Evolutionary conservation across 2,329 filamentous ascomycete species (phyloP), one percentile per base, ranked within the genome.

Genomic region (Amphichorda felina): DNA sequence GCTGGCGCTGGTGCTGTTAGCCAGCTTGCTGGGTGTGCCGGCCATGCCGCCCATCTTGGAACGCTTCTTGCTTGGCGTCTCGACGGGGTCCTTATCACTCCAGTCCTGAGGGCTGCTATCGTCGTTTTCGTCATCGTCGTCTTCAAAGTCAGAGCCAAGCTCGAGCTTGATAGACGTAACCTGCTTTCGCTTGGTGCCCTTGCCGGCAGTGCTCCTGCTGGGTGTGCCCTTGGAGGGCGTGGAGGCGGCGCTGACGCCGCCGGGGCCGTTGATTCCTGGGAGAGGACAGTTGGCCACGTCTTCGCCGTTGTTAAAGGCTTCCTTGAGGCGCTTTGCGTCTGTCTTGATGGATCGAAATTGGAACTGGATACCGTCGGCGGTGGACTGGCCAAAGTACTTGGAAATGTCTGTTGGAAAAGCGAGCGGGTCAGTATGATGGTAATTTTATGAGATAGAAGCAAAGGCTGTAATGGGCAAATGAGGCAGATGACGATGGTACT

Each of bases 351-450:
- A 41, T 1, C 73, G 65, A 46, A 79, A 75, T 45, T 77, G 72
- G 48, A 72, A 79, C 43, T 68, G 64, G n/a, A 78, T 64, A 8
- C 74, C 74, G 15, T 64, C 63, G 1, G 60, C 49, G 0, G 72
- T 79, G 4, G 68, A 73, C 38, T 73, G 70, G 18, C 72, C 73
- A 42, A 73, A 78, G 51, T 70, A 68, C 40, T 66, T 70, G 40
- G 69, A 65, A 34, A 78, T 75, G 30, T 74, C 73, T 78, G 34
- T 9, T 34, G 33, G 30, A 24, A 6, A 26, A 19, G 15, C 13
- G 10, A 37, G 16, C 6, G 9, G 34, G 27, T 36, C 33, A 31
- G 30, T 13, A 31, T 11, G 26, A 28, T 28, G 26, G n/a, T n/a
- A n/a, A n/a, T n/a, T n/a, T n/a, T n/a, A n/a, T n/a, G n/a, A 10